A percentile compares a stretch with the other conserved stretches of the same genome.
phyloP scores from a whole-genome alignment of 352 stramenopile genomes.

The Pythium grandisporangium region DNA sequence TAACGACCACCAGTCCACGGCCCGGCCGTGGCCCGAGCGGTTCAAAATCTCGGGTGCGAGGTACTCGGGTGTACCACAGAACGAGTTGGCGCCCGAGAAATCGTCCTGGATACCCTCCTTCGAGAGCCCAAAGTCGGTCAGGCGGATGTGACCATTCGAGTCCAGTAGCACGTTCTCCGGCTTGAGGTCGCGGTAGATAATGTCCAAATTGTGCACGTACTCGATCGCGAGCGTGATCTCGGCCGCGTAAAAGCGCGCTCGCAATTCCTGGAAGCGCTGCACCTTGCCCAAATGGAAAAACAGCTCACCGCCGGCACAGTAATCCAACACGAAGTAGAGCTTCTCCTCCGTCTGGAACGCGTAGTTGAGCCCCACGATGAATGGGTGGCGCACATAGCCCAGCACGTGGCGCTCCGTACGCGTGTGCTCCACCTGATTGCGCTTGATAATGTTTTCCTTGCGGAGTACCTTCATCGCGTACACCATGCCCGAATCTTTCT shows the following conservation, averaged over 20 bases:
- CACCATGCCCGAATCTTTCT: constrained; percentile 88
- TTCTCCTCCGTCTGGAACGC: constrained; percentile 96
- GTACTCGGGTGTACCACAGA: constrained; percentile 97
- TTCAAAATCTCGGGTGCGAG: constrained; percentile 99
- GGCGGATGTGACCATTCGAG: constrained; percentile 91
- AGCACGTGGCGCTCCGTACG: constrained; percentile 96
- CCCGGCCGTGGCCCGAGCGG: constrained; percentile 91
- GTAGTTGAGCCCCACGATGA: constrained; percentile 94
- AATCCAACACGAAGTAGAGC: constrained; percentile 99
- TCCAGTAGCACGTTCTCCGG: constrained; percentile 98
- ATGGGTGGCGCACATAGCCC: constrained; percentile 95
- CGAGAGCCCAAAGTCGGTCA: constrained; percentile 97
- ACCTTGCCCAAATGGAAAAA: constrained; percentile 91
- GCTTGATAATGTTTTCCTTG: constrained; percentile 99
- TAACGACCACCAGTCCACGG: constrained; percentile 98
- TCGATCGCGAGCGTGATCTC: constrained; percentile 97
- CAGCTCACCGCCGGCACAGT: constrained; percentile 94
- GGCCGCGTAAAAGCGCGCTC: constrained; percentile 95
- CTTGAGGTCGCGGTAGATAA: constrained; percentile 97
- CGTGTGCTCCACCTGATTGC: constrained; percentile 99
- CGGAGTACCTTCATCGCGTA: constrained; percentile 99
- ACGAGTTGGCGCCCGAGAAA: constrained; percentile 94
- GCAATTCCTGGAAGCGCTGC: constrained; percentile 91
- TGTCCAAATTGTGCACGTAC: constrained; percentile 90
- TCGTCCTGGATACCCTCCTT: constrained; percentile 86